A percentile compares a stretch with the other conserved stretches of the same genome.
phyloP scores from a whole-genome alignment of 2,329 filamentous ascomycete species.

The Colletotrichum simmondsii region DNA sequence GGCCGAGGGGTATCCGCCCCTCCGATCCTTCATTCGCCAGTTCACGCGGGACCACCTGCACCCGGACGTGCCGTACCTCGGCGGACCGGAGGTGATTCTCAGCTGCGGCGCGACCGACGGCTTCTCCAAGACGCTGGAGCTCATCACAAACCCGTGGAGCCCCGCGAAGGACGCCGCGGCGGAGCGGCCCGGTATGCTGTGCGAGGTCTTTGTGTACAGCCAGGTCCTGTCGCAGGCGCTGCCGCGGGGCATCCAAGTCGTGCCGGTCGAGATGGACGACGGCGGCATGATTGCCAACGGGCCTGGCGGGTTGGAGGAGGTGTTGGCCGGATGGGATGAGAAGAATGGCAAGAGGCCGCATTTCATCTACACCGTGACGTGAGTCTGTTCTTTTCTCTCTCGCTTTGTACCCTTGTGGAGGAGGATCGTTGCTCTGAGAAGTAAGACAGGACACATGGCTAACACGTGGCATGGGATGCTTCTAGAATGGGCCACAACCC shows the following conservation, averaged over 20 bases:
- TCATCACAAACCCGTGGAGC: slow-evolving; percentile 81
- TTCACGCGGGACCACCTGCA: slow-evolving; percentile 83
- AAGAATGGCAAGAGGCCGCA: slow-evolving; percentile 80
- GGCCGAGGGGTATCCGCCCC: slow-evolving; percentile 83
- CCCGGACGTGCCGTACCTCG: slow-evolving; percentile 82
- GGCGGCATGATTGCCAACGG: slow-evolving; percentile 84
- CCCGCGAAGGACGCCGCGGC: slow-evolving; percentile 73
- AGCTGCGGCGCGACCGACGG: slow-evolving; percentile 89
- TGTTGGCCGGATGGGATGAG: slow-evolving; percentile 85
- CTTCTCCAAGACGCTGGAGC: slow-evolving; percentile 80
- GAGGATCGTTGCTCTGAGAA: neutral
- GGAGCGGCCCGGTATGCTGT: slow-evolving; percentile 80
- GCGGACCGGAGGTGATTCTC: slow-evolving; percentile 80
- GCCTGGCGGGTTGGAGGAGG: slow-evolving; percentile 78
- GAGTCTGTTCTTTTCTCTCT: slow-evolving; percentile 51
- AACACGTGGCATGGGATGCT: slow-evolving; percentile 10
- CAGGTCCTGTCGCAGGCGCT: slow-evolving; percentile 75
- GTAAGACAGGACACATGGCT: slow-evolving; percentile 26
- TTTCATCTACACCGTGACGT: slow-evolving; percentile 91
- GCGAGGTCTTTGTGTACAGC: slow-evolving; percentile 85
- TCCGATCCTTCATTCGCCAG: slow-evolving; percentile 81
- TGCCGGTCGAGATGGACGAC: slow-evolving; percentile 79
- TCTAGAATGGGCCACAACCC: slow-evolving; percentile 79
- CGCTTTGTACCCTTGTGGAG: neutral
- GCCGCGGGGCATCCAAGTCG: slow-evolving; percentile 78